Base-by-base conservation (phyloP, 352 stramenopile genomes). In the Pythium periplocum region DNA sequence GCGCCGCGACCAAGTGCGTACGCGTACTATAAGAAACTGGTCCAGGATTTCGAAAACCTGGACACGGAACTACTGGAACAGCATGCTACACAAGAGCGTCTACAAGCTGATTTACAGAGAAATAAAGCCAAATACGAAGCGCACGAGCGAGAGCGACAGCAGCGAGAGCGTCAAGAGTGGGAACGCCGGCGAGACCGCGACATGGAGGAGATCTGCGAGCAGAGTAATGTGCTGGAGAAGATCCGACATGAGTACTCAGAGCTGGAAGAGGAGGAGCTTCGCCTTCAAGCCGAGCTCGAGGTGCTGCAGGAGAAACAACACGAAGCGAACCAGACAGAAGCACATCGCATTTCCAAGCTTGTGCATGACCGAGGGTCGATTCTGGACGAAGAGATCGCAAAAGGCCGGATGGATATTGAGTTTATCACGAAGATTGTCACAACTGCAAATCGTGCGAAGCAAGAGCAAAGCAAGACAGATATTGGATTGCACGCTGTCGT, bases 1-100 rank as follows among this genome's bases (percentile, higher is more conserved):
- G 17, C 17, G 17, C 17, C 38, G 17, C 43, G 49, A 11, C 52
- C 61, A 0, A 84, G 61, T 51, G 66, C 71, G 2, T 85, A 82
- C 52, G 62, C 62, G 36, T 65, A 83, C 50, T 85, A 84, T 48
- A 71, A 78, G 48, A 81, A 81, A 39, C 69, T 83, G 6, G 55
- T 71, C 17, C 69, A 69, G 7, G 71, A 83, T 37, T 83, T 74
- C 36, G 58, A 77, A 44, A 48, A 49, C 2, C 56, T 87, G 0
- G 73, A 87, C 12, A 56, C 63, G 3, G 73, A 81, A 17, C 56
- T 87, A 32, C 58, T 77, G 45, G 59, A 50, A 42, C 60, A 64
- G 17, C 39, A 59, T 41, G 45, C 51, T 10, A 40, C 54, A 9
- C 66, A 74, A 57, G 43, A 51, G 9, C 50, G 71, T n/a, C 53